Base-by-base conservation (phyloP, 2,329 filamentous ascomycete species). In the Cytospora mali region DNA sequence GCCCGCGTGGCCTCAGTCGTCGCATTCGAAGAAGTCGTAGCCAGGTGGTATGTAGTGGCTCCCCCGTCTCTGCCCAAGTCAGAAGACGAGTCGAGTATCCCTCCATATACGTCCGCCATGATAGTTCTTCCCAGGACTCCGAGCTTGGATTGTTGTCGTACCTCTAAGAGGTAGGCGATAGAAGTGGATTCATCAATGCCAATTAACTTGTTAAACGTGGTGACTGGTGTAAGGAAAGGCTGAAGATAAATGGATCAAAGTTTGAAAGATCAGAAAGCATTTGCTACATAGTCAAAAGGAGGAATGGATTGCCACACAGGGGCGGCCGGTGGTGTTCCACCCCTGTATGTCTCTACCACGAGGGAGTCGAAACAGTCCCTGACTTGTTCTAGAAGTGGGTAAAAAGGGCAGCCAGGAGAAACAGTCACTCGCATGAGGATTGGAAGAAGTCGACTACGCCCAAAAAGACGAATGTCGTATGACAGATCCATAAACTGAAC, bases 311-410 rank as follows among this genome's bases (percentile, higher is more conserved):
- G 62, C 50, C 67, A 56, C 29, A 55, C 57, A 61, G 57, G 63
- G 62, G n/a, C n/a, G n/a, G n/a, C n/a, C n/a, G n/a, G 66, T 61
- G 64, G 65, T 59, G 67, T 64, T 65, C 55, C 54, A 62, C 67
- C 69, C 67, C 69, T 67, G 61, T 66, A 66, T 55, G 72, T 71
- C 70, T 67, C 71, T 73, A 72, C 76, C 74, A 74, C 70, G 73
- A 75, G 75, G 73, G 69, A 74, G 76, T 76, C 77, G 77, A 80
- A 79, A 79, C 75, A 77, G 73, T 70, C 73, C 75, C 74, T 74
- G 75, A 74, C 71, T 73, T 73, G 71, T 71, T 74, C 73, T 72
- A 53, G 64, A 72, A 65, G 62, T 68, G 68, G 67, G 65, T 67
- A 69, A 63, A 67, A 62, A 69, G 68, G 68, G 69, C 53, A 66